Evolutionary conservation across 2,329 filamentous ascomycete genomes (phyloP), one percentile per base, ranked within the genome.

Genomic region (Venturiaceae sp.): DNA sequence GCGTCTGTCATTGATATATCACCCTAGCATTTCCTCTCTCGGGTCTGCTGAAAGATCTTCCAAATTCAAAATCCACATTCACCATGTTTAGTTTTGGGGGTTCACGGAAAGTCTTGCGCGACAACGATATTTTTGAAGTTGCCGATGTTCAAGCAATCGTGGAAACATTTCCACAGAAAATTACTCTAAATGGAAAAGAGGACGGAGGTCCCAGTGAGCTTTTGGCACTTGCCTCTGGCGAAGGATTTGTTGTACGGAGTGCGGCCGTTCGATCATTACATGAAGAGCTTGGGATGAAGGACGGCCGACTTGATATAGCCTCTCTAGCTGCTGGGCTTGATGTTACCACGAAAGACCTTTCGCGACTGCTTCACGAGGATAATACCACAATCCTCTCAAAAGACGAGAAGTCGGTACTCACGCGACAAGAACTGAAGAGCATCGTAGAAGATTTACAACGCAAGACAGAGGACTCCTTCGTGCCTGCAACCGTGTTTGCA

Each of bases 91-190:
- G 37, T 6, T 56, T 56, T 26, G n/a, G 32, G 5, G 23, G 21
- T 41, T 19, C 53, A 32, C 28, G 37, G n/a, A 32, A 19, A 28
- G 5, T 23, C 5, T 28, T 19, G n/a, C 37, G 13, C 37, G 44
- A 52, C 36, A 32, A 44, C 33, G 55, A 57, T 44, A 52, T 57
- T 11, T 57, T 57, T 41, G 44, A 57, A 19, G 23, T 47, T 44
- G 28, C 23, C 13, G 55, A 57, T 16, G 33, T 57, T 16, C 37
- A 41, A 26, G 36, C 50, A 30, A 21, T 57, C 16, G 41, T 30
- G 11, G 39, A 32, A 30, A 33, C 36, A 23, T 50, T 57, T 34
- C 55, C 55, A n/a, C 55, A 39, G n/a, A 32, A 33, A 21, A 37
- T 14, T 23, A 19, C 44, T 30, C 30, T n/a, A 16, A 21, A 26